These are phyloP conservation scores for Purpureocillium takamizusanense DNA, from an alignment of 2,329 filamentous ascomycete genomes.

Conservation along the genomic window DNA sequence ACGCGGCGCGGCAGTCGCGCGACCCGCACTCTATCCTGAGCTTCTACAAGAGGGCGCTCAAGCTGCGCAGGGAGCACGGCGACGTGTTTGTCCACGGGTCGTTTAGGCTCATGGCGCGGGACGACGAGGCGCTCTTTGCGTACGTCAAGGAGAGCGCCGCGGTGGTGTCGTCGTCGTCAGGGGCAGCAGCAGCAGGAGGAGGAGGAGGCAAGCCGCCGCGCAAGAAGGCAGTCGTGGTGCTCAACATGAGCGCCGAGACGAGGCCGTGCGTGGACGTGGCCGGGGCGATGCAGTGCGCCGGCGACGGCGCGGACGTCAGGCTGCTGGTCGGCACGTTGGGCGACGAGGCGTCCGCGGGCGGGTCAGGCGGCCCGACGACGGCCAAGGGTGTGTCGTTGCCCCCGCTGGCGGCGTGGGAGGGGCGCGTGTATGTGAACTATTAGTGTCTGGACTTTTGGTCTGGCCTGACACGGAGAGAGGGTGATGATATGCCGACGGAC, in stretches of 20 bases:
- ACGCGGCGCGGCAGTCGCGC: slow-evolving; percentile 38
- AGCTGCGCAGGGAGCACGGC: slow-evolving; percentile 41
- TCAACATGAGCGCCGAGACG: not conserved
- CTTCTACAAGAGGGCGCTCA: slow-evolving; percentile 49
- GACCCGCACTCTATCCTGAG: slow-evolving; percentile 42
- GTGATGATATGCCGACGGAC: too few relatives aligned
- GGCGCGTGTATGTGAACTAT: slow-evolving; percentile 2
- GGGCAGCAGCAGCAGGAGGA: too few relatives aligned
- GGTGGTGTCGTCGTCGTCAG: too few relatives aligned
- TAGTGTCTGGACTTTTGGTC: too few relatives aligned
- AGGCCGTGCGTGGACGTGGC: not conserved
- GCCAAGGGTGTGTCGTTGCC: not conserved
- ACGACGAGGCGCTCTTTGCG: slow-evolving; percentile 45
- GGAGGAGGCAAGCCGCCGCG: too few relatives aligned
- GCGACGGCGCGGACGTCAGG: not conserved
- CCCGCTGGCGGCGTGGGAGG: not conserved
- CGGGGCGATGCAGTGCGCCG: not conserved
- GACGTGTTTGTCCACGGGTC: slow-evolving; percentile 54
- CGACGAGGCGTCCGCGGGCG: too few relatives aligned
- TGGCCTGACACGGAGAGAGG: too few relatives aligned
- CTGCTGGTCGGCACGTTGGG: not conserved
- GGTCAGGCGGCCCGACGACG: too few relatives aligned
- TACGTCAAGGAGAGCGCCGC: slow-evolving; percentile 33
- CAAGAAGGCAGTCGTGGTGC: not conserved
- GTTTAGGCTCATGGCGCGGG: slow-evolving; percentile 44